Evolutionary conservation across 176 grass and related monocot genomes (phyloP).

Genomic region (Aechmea fasciata): DNA sequence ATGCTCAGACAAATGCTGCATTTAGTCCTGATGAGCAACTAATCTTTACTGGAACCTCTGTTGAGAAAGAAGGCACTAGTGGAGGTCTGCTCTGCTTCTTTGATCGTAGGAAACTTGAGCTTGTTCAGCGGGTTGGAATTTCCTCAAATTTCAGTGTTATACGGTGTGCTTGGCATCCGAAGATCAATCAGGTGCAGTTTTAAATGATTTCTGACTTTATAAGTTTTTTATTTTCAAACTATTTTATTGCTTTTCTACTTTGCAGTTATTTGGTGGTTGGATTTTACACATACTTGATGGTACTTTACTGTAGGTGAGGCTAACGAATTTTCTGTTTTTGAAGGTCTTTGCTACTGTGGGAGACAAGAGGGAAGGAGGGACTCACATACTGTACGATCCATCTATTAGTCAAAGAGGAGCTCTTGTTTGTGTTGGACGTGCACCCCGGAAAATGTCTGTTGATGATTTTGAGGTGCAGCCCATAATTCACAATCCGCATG

Average conservation of each 20-base stretch:
- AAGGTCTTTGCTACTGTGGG: slow-evolving; percentile 88
- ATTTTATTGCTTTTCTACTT: too few species aligned
- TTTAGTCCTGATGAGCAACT: slow-evolving; percentile 94
- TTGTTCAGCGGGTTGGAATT: slow-evolving; percentile 83
- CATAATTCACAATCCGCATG: slow-evolving; percentile 93
- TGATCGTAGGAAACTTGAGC: slow-evolving; percentile 91
- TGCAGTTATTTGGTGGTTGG: too few species aligned
- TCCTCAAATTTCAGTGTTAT: slow-evolving; percentile 77
- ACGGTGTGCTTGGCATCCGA: slow-evolving; percentile 74
- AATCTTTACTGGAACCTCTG: slow-evolving; percentile 87
- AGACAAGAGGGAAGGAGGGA: slow-evolving; percentile 90
- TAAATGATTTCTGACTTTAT: neutral
- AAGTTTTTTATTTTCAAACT: too few species aligned
- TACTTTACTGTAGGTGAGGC: neutral
- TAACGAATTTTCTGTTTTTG: slow-evolving; percentile 26
- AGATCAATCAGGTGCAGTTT: slow-evolving; percentile 77
- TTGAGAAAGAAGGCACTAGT: slow-evolving; percentile 72
- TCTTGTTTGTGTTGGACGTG: slow-evolving; percentile 87
- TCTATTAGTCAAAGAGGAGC: slow-evolving; percentile 92
- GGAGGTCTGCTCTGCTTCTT: slow-evolving; percentile 93
- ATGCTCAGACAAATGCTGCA: slow-evolving; percentile 75
- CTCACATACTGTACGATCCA: slow-evolving; percentile 86
- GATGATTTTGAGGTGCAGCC: slow-evolving; percentile 92
- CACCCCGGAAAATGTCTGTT: slow-evolving; percentile 79
- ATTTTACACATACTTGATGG: too few species aligned